Conservation (phyloP, 768 basidiomycete species). For the Mycena floridula region DNA sequence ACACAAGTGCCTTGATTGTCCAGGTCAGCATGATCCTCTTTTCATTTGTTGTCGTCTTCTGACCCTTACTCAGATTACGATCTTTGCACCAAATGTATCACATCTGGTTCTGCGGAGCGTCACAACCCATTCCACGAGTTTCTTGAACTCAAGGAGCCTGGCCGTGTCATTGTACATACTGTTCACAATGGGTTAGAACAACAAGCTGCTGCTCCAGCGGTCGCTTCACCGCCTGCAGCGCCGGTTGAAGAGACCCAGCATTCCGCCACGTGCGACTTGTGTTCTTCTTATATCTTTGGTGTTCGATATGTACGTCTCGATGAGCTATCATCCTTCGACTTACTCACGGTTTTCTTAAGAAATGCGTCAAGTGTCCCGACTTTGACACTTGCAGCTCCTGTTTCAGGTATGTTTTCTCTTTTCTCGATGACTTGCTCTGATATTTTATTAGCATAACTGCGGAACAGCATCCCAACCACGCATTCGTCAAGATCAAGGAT, state of each 20-base stretch:
- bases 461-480: constrained; percentile 73
- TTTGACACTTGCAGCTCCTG: constrained; percentile 73
- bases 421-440: background rate
- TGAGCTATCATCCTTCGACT: constrained; percentile 1
- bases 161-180: constrained; percentile 59
- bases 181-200: constrained; percentile 37
- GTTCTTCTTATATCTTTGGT: constrained; percentile 65
- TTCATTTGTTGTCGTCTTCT: constrained; percentile 2
- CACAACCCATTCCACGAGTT: constrained; percentile 69
- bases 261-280: constrained; percentile 69
- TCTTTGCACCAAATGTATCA: constrained; percentile 56
- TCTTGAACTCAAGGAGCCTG: constrained; percentile 60
- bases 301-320: constrained; percentile 57
- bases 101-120: constrained; percentile 36
- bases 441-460: constrained; percentile 42
- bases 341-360: constrained; percentile 34
- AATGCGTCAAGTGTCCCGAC: constrained; percentile 79
- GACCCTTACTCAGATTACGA: constrained; percentile 51
- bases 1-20: constrained; percentile 79
- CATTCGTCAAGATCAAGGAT: constrained; percentile 59
- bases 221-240: constrained; percentile 7
- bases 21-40: constrained; percentile 34
- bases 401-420: constrained; percentile 40
- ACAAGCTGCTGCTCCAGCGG: constrained; percentile 5
- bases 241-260: constrained; percentile 35